Percentiles rank a stretch among this genome's conserved stretches.
Evolutionary conservation across 1,284 basidiomycete species (phyloP).

Genomic region (Leccinum subfulvum): DNA sequence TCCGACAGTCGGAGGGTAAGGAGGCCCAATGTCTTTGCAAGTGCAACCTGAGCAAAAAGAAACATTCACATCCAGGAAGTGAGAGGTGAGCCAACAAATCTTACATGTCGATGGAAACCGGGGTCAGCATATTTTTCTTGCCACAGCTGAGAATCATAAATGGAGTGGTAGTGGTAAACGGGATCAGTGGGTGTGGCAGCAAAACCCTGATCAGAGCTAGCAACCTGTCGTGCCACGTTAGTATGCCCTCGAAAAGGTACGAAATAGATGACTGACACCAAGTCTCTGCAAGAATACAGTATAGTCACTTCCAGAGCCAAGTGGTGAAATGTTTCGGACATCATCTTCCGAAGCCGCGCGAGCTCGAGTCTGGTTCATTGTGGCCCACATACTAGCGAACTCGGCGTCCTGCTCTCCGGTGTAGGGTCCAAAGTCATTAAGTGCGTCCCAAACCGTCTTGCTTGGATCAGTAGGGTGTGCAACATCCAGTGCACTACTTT

Average conservation of each 20-base stretch:
- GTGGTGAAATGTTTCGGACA: constrained; percentile 31
- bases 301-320: constrained; percentile 68
- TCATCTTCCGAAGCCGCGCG: constrained; percentile 25
- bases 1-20: constrained; percentile 62
- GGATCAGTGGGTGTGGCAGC: constrained; percentile 48
- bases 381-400: constrained; percentile 30
- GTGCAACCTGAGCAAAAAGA: constrained; percentile 45
- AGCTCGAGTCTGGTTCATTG: constrained; percentile 23
- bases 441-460: constrained; percentile 68
- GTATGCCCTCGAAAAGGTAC: constrained; percentile 3
- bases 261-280: constrained; percentile 37
- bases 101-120: constrained; percentile 70
- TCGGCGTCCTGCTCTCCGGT: constrained; percentile 36
- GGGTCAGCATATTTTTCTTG: constrained; percentile 77
- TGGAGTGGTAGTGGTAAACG: constrained; percentile 79
- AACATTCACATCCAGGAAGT: constrained; percentile 1
- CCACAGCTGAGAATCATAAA: constrained; percentile 79
- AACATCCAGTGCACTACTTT: constrained; percentile 63
- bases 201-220: constrained; percentile 41
- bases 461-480: constrained; percentile 58
- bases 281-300: constrained; percentile 76
- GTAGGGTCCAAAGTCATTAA: constrained; percentile 54
- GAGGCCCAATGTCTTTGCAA: constrained; percentile 64
- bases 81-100: constrained; percentile 14
- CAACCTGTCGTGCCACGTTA: constrained; percentile 42